A percentile compares a stretch with the other conserved stretches of the same genome.
Evolutionary conservation across 495 filamentous ascomycete species (phyloP).

Genomic region (Thozetella sp.): DNA sequence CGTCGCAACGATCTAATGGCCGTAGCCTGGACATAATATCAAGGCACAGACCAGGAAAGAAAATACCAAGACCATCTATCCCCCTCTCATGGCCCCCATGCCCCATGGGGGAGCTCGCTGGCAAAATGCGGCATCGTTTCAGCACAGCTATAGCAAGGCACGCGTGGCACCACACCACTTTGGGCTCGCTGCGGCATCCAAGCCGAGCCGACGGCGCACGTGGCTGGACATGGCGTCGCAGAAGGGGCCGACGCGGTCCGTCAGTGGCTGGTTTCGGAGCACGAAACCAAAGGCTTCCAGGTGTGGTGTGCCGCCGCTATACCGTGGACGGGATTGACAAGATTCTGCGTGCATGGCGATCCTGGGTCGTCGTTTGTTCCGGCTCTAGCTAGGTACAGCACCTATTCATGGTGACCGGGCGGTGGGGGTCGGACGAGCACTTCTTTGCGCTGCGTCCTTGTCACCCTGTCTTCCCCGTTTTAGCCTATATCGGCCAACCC

Average conservation of each 20-base stretch:
- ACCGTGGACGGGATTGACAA: too few species aligned
- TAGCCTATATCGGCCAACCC: background rate
- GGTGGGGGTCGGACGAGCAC: too few species aligned
- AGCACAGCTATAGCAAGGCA: conserved; percentile 2
- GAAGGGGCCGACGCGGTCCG: background rate
- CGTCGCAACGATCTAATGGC: too few species aligned
- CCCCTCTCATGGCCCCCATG: background rate
- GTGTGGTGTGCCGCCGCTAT: background rate
- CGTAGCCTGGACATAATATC: background rate
- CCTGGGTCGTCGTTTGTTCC: too few species aligned
- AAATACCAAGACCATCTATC: background rate
- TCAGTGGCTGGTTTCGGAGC: background rate
- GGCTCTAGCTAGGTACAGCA: too few species aligned
- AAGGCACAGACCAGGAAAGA: background rate
- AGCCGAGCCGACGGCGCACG: background rate
- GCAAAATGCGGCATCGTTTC: conserved; percentile 23
- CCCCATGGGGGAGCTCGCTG: conserved; percentile 6
- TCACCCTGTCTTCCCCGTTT: too few species aligned
- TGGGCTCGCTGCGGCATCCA: background rate
- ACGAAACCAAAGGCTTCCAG: background rate
- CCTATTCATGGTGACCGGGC: too few species aligned
- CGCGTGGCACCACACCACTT: background rate
- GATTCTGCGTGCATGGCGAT: too few species aligned
- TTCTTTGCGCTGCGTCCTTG: too few species aligned
- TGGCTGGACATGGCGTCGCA: conserved; percentile 1